Conservation (phyloP, 805 yeast genomes). For the Isabelozyma heimii region DNA sequence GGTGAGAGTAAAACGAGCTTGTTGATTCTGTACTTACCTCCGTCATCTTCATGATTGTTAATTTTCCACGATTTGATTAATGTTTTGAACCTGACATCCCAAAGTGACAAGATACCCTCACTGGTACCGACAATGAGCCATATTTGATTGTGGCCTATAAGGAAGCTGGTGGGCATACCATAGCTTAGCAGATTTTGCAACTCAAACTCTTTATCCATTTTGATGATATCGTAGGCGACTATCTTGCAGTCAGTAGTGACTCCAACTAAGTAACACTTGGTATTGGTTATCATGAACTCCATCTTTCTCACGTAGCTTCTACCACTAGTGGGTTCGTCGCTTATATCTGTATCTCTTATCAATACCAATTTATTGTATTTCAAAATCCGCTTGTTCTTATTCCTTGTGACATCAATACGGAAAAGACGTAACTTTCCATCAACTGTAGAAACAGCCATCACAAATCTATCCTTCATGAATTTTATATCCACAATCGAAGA, state of each 20-base stretch:
- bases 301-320: conserved; percentile 46
- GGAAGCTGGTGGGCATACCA: conserved; percentile 65
- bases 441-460: conserved; percentile 53
- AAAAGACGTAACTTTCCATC: conserved; percentile 45
- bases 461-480: conserved; percentile 53
- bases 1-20: conserved; percentile 45
- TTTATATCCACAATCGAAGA: conserved; percentile 48
- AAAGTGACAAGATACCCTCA: conserved; percentile 68
- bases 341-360: conserved; percentile 42
- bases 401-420: conserved; percentile 31
- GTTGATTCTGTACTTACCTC: conserved; percentile 40
- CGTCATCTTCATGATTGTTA: conserved; percentile 21
- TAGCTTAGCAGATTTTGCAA: conserved; percentile 57
- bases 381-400: conserved; percentile 28
- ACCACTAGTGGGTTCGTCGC: conserved; percentile 8
- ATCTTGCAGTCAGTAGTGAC: conserved; percentile 55
- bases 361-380: conserved; percentile 24
- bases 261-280: conserved; percentile 44
- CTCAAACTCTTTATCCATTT: conserved; percentile 41
- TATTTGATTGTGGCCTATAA: conserved; percentile 47
- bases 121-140: conserved; percentile 79
- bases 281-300: conserved; percentile 37
- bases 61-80: conserved; percentile 63
- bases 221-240: conserved; percentile 54
- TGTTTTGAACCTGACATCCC: conserved; percentile 75